phyloP scores from a whole-genome alignment of 1,284 basidiomycete genomes.

The Hymenochaete sp. region DNA sequence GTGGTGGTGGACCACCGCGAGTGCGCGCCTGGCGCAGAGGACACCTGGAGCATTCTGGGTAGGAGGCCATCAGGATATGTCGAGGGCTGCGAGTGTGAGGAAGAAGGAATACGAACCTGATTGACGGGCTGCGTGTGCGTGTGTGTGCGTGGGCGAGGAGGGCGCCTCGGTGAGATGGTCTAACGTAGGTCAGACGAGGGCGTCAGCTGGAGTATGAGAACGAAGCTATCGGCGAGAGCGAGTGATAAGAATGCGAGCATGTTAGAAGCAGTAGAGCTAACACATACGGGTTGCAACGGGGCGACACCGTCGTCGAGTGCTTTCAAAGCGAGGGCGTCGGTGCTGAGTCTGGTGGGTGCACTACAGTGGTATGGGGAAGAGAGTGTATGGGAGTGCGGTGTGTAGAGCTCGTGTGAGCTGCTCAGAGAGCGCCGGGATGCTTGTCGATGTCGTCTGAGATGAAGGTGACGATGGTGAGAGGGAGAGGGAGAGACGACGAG shows the following conservation, averaged over 20 bases:
- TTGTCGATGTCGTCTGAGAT: background rate
- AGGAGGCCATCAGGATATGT: background rate
- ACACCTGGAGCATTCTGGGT: constrained; percentile 16
- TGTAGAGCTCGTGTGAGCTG: too few species aligned
- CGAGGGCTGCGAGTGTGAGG: background rate
- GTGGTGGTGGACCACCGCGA: constrained; percentile 26
- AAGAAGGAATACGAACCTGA: constrained; percentile 1
- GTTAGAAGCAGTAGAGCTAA: background rate
- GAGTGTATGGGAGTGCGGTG: too few species aligned
- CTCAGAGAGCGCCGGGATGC: too few species aligned
- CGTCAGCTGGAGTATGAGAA: background rate
- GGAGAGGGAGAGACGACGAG: background rate
- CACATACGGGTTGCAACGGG: background rate
- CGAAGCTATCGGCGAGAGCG: background rate
- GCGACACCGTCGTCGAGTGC: too few species aligned
- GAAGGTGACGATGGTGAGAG: background rate
- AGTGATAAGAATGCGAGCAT: background rate
- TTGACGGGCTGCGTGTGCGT: background rate
- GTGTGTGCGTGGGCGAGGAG: background rate
- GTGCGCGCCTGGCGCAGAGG: constrained; percentile 20
- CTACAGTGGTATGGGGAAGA: background rate
- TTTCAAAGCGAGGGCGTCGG: background rate
- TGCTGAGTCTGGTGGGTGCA: background rate
- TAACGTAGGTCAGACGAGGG: background rate
- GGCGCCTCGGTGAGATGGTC: background rate